Evolutionary conservation across 1,139 yeast species (phyloP).

Genomic region (Oligophagozyma castellii): DNA sequence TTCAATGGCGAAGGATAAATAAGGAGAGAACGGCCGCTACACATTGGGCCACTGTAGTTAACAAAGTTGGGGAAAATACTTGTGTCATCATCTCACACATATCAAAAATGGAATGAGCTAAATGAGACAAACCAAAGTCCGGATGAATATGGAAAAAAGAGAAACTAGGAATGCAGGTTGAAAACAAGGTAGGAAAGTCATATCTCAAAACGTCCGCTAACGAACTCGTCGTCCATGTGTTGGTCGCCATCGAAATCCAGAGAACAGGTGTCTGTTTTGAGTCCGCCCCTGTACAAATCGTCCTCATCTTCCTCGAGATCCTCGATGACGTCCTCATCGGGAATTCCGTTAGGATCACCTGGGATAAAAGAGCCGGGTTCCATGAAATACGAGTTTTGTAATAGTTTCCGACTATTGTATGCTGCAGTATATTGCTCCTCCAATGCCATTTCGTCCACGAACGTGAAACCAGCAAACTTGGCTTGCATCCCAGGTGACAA

Average conservation of each 20-base stretch:
- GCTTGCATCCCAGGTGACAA: conserved; percentile 91
- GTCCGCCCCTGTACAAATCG: conserved; percentile 24
- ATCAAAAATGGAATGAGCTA: too few species aligned
- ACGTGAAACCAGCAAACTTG: conserved; percentile 89
- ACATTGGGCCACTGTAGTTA: too few species aligned
- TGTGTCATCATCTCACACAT: too few species aligned
- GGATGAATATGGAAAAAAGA: too few species aligned
- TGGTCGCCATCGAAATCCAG: conserved; percentile 24
- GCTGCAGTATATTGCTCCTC: conserved; percentile 55
- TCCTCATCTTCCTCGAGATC: conserved; percentile 55
- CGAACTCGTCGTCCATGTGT: conserved; percentile 60
- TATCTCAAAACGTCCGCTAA: conserved; percentile 79
- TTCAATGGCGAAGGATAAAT: too few species aligned
- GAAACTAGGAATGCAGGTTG: too few species aligned
- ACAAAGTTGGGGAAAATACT: too few species aligned
- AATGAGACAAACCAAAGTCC: too few species aligned
- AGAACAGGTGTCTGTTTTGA: conserved; percentile 5
- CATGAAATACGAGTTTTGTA: conserved; percentile 25
- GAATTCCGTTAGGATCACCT: conserved; percentile 65
- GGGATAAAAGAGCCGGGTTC: conserved; percentile 65
- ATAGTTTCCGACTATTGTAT: conserved; percentile 20
- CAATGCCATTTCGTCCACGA: conserved; percentile 87
- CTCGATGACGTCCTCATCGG: conserved; percentile 73
- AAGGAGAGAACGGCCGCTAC: too few species aligned
- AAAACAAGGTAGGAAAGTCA: too few species aligned